Evolutionary conservation across 2,329 filamentous ascomycete species (phyloP).

Genomic region (Biscogniauxia mediterranea): DNA sequence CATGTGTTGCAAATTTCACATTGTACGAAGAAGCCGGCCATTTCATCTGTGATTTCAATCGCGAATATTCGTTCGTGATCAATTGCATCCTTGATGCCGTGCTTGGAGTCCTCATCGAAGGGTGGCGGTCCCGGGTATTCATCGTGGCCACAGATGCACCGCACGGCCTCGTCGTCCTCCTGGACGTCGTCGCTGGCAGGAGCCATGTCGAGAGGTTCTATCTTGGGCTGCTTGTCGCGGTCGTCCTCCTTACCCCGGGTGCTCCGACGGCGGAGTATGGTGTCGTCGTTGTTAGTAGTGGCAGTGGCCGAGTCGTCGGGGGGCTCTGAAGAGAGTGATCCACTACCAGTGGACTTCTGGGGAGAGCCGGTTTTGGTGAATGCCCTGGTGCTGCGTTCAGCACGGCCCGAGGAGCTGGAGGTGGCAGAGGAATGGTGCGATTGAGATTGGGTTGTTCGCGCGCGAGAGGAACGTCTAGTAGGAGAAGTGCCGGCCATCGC

Average conservation of each 20-base stretch:
- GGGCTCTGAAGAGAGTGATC: conserved; percentile 68
- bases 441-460: conserved; percentile 74
- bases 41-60: conserved; percentile 72
- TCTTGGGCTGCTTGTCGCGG: conserved; percentile 43
- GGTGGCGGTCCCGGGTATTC: conserved; percentile 87
- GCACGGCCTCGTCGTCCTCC: conserved; percentile 89
- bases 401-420: conserved; percentile 72
- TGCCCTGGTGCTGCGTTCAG: conserved; percentile 70
- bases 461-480: conserved; percentile 88
- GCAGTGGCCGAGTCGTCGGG: conserved; percentile 57
- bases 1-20: conserved; percentile 98
- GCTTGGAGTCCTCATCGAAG: conserved; percentile 54
- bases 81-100: conserved; percentile 54
- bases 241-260: conserved; percentile 71
- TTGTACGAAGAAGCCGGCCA: conserved; percentile 94
- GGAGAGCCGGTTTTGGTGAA: conserved; percentile 71
- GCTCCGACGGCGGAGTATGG: conserved; percentile 70
- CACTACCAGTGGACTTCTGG: conserved; percentile 71
- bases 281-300: conserved; percentile 54
- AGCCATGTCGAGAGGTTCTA: conserved; percentile 48
- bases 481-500: conserved; percentile 52
- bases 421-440: conserved; percentile 76
- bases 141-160: conserved; percentile 90
- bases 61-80: conserved; percentile 57
- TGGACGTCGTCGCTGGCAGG: conserved; percentile 65